phyloP scores from a whole-genome alignment of 441 rosid genomes.

The Viola pubescens region DNA sequence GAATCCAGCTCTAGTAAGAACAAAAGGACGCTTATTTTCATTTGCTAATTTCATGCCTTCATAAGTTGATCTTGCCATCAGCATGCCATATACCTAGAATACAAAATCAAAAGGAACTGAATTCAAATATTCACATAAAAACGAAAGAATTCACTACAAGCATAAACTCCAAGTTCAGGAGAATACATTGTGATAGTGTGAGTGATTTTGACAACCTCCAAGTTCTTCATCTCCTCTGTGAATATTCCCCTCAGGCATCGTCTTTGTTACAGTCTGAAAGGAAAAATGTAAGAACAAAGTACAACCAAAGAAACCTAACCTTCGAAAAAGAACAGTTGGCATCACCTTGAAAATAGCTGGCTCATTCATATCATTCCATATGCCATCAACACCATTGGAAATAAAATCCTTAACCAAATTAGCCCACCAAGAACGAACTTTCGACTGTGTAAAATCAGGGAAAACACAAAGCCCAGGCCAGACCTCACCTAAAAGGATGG shows the following conservation, averaged over 20 bases:
- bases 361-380: constrained; percentile 99
- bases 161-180: constrained; percentile 15
- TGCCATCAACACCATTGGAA: constrained; percentile 89
- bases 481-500: constrained; percentile 55
- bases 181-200: constrained; percentile 85
- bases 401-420: constrained; percentile 61
- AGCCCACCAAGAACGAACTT: constrained; percentile 92
- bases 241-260: constrained; percentile 84
- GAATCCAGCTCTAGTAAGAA: constrained; percentile 94
- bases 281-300: constrained; percentile 19
- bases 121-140: background rate
- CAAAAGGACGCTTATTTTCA: constrained; percentile 78
- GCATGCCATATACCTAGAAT: constrained; percentile 78
- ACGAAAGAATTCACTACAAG: background rate
- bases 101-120: background rate
- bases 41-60: constrained; percentile 82
- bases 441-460: constrained; percentile 79
- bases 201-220: constrained; percentile 81
- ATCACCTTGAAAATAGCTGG: constrained; percentile 82
- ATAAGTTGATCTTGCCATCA: constrained; percentile 89
- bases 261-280: constrained; percentile 69
- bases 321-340: background rate
- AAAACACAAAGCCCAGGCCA: constrained; percentile 99
- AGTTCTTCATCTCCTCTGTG: constrained; percentile 76
- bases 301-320: background rate